These are phyloP conservation scores for Lecanicillium sp. DNA, from an alignment of 2,329 filamentous ascomycete species.

Conservation along the genomic window DNA sequence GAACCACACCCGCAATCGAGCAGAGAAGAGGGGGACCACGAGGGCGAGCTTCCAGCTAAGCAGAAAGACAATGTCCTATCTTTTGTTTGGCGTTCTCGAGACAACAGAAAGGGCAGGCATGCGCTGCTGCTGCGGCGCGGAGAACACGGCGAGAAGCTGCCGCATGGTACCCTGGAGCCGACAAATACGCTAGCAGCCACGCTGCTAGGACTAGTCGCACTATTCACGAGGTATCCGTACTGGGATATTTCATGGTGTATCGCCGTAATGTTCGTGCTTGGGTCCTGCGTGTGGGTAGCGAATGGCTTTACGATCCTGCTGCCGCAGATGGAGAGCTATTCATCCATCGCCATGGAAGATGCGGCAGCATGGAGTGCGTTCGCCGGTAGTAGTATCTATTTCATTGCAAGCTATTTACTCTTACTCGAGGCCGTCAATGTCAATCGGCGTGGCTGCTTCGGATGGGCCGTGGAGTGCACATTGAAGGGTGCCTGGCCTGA, in stretches of 20 bases:
- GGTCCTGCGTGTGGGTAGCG: not conserved
- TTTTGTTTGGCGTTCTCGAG: conserved; percentile 2
- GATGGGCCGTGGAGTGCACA: not conserved
- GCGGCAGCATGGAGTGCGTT: conserved; percentile 1
- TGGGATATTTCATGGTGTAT: conserved; percentile 3
- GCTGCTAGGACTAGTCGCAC: not conserved
- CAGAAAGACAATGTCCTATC: not conserved
- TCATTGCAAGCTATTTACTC: not conserved
- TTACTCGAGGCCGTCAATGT: conserved; percentile 2
- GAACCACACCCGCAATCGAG: no score
- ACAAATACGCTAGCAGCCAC: not conserved
- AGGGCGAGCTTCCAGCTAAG: not conserved
- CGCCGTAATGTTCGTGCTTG: not conserved
- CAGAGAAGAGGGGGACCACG: not conserved
- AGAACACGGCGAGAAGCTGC: not conserved
- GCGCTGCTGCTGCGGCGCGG: conserved; percentile 4
- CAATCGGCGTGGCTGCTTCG: conserved; percentile 1
- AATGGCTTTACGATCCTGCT: not conserved
- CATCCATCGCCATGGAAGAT: not conserved
- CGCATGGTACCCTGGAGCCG: not conserved
- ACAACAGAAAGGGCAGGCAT: conserved; percentile 4
- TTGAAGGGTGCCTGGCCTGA: not conserved
- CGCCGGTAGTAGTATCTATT: not conserved
- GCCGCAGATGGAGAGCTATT: not conserved
- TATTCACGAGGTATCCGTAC: conserved; percentile 1